These are phyloP conservation scores for Trifolium fragiferum DNA, from an alignment of 306 rosid species.

Conservation along the genomic window DNA sequence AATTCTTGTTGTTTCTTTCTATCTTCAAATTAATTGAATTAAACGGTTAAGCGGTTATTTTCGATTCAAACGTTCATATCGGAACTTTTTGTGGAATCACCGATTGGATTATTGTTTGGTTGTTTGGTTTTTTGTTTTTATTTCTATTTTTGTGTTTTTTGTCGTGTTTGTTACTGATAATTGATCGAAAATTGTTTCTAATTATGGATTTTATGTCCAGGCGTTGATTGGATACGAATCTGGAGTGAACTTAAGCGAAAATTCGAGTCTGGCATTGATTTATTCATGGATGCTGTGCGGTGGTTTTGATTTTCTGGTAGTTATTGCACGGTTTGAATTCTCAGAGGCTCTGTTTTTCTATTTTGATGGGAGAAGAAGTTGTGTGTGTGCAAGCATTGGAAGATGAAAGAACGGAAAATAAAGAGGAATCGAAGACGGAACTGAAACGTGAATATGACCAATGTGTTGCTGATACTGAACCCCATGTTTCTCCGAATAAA, in stretches of 20 bases:
- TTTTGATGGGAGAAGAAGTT: constrained; percentile 87
- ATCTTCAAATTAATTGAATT: constrained; percentile 17
- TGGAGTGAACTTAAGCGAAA: constrained; percentile 27
- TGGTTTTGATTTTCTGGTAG: constrained; percentile 39
- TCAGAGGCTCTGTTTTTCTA: constrained; percentile 46
- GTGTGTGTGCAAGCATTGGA: constrained; percentile 52
- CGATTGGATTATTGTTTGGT: background rate
- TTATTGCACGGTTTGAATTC: constrained; percentile 38
- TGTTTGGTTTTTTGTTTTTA: constrained; percentile 17
- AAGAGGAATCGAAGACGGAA: constrained; percentile 50
- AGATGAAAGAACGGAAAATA: constrained; percentile 55
- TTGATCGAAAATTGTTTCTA: constrained; percentile 28
- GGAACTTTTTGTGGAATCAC: background rate
- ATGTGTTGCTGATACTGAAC: constrained; percentile 56
- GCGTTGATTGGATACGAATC: constrained; percentile 31
- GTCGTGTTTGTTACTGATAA: background rate
- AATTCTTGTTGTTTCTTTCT: constrained; percentile 1
- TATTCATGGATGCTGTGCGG: constrained; percentile 59
- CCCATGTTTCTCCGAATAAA: constrained; percentile 57
- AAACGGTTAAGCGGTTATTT: constrained; percentile 38
- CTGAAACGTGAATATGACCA: constrained; percentile 70
- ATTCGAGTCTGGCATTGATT: constrained; percentile 21
- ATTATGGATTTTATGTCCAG: constrained; percentile 18
- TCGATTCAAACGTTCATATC: constrained; percentile 13
- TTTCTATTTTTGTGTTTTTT: constrained; percentile 10